Evolutionary conservation across 805 yeast genomes (phyloP).

Genomic region (Hermanozyma aechmeae): DNA sequence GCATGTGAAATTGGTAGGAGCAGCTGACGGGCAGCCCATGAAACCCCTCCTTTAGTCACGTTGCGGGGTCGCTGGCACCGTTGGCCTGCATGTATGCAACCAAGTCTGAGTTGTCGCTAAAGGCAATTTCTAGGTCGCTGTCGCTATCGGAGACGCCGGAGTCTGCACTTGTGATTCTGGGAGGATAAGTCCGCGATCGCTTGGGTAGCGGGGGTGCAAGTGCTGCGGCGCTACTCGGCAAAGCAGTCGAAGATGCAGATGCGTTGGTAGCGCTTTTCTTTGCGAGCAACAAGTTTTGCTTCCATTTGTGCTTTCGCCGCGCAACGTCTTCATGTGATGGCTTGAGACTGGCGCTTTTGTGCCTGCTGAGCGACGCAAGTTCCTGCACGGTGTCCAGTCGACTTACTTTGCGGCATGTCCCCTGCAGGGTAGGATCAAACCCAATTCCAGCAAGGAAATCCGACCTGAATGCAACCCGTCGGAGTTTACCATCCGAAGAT

Average conservation of each 20-base stretch:
- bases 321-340: slow-evolving; percentile 2
- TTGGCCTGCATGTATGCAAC: no score
- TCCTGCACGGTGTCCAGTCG: slow-evolving; percentile 8
- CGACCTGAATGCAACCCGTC: slow-evolving; percentile 29
- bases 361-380: slow-evolving; percentile 6
- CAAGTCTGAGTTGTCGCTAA: slow-evolving; percentile 15
- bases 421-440: slow-evolving; percentile 38
- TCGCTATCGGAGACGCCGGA: slow-evolving; percentile 11
- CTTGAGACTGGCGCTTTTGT: slow-evolving; percentile 7
- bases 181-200: slow-evolving; percentile 1
- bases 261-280: not conserved
- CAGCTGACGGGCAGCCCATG: no score
- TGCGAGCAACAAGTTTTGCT: slow-evolving; percentile 11
- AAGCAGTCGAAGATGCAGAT: no score
- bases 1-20: no score
- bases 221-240: no score
- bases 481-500: slow-evolving; percentile 4
- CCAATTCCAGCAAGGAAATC: slow-evolving; percentile 35
- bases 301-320: slow-evolving; percentile 15
- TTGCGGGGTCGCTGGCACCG: no score
- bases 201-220: not conserved
- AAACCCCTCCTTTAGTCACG: no score
- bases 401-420: slow-evolving; percentile 1
- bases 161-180: slow-evolving; percentile 1
- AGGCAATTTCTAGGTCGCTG: slow-evolving; percentile 24